Base-by-base conservation (phyloP, 805 yeast species). In the Middelhovenomyces tepae region DNA sequence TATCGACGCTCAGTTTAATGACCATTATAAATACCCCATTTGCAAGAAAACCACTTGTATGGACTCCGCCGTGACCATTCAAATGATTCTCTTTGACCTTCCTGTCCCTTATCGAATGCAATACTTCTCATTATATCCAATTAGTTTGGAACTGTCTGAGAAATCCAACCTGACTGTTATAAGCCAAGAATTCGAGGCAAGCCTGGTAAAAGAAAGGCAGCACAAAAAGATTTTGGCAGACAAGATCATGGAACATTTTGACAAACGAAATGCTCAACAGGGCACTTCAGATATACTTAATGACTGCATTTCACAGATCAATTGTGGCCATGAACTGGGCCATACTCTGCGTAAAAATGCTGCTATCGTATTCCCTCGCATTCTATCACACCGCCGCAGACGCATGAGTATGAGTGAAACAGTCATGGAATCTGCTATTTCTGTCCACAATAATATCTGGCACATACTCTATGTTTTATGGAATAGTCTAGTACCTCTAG, bases 71-170 rank as follows among this genome's bases (percentile, higher is more conserved):
- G 15, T 16, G 9, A 31, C 37, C 2, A 32, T 44, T 7, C 45
- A 50, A n/a, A 47, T 75, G 2, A 56, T 79, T 3, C 45, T 68
- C n/a, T 86, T 73, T 50, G 69, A 70, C 16, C 79, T 91, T 1
- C 96, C 96, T 0, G 67, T 70, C 27, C 72, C 79, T 13, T 65
- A 64, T 18, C 68, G 71, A 38, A 65, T 87, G 64, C 94, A 86
- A 44, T 84, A 81, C 51, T 79, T 73, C 43, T 77, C 95, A 0
- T 51, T 77, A 3, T 60, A 66, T n/a, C 93, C 95, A 0, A 80
- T 85, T 3, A 58, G 73, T 3, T 64, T 86, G 7, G 78, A 77
- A 10, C 51, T 68, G 9, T 57, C 61, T 2, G 65, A 56, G 30
- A 48, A 51, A 34, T 28, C 42, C 11, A 44, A 37, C 18, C 34